Evolutionary conservation across 176 grass and related monocot species (phyloP).

Genomic region (Hsuehochloa calcarea): DNA sequence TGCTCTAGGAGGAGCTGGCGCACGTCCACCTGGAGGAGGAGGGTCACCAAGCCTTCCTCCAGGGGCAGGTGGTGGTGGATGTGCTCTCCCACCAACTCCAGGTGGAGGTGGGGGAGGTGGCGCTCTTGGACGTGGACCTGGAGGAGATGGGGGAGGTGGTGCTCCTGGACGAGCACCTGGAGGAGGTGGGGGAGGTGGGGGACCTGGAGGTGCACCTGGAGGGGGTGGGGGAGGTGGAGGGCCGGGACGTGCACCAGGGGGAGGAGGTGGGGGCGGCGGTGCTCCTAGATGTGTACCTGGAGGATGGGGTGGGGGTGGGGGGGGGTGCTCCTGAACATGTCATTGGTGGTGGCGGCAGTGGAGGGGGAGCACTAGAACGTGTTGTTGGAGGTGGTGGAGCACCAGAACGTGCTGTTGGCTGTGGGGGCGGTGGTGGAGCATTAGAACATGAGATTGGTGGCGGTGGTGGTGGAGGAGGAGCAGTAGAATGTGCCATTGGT

Average conservation of each 20-base stretch:
- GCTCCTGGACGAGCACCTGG: not conserved
- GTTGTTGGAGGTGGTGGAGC: conserved; percentile 8
- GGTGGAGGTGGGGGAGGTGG: conserved; percentile 63
- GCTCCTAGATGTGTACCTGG: not conserved
- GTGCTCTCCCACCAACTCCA: conserved; percentile 49
- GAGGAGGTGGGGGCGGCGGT: not conserved
- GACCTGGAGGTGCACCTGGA: not conserved
- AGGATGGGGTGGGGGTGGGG: too few species aligned
- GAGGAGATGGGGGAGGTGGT: conserved; percentile 53
- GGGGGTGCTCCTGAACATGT: too few species aligned
- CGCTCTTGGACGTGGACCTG: conserved; percentile 29
- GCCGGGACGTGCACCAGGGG: not conserved
- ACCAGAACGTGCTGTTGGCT: conserved; percentile 14
- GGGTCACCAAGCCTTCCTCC: conserved; percentile 42
- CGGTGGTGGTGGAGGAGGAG: conserved; percentile 18
- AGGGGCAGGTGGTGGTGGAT: conserved; percentile 73
- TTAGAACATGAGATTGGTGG: not conserved
- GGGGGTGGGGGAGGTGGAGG: conserved; percentile 24
- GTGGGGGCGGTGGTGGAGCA: conserved; percentile 31
- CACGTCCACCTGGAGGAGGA: conserved; percentile 57
- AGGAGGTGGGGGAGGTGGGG: conserved; percentile 34
- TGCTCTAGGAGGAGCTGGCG: conserved; percentile 74
- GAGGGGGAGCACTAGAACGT: not conserved
- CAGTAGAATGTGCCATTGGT: not conserved
- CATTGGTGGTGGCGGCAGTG: not conserved